Base-by-base conservation (phyloP, 108 stramenopile genomes). In the Discostella stelligeroides region DNA sequence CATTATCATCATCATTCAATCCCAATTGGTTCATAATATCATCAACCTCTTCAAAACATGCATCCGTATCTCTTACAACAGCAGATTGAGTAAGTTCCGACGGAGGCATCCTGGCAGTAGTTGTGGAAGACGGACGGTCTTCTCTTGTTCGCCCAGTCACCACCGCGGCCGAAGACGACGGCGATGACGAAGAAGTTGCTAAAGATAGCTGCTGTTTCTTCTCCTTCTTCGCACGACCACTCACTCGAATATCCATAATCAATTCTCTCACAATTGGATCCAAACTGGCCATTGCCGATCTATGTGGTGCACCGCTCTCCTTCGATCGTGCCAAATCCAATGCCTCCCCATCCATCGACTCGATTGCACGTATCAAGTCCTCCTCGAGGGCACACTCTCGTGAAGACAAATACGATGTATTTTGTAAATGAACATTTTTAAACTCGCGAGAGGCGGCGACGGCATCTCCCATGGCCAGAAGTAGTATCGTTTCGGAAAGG, bases 311-410 rank as follows among this genome's bases (percentile, higher is more conserved):
- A 27, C 68, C 72, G 24, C 67, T 73, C 15, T 63, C 74, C 30
- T 71, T 73, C 20, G 79, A 64, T 30, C 89, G 76, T 7, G 85
- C 85, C 43, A 82, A 84, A 20, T 94, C 95, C 59, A 96, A 72
- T 12, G 81, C 91, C 41, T 92, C 88, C 29, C 38, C 42, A 62
- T 92, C 88, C 64, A 91, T 80, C 28, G 41, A 69, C 42, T 86
- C 86, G 49, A 90, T 77, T 10, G 92, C 95, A 37, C 89, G 80
- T 46, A 94, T 85, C 56, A 96, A 80, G 62, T 96, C 91, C 70
- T 96, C 95, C n/a, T 82, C 83, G 59, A 94, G 64, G n/a, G 92
- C 89, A 66, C 95, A 94, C 68, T 96, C 92, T 7, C 89, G 63
- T n/a, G 90, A 86, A 1, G 77, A 50, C 29, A 96, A 57, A 42